Evolutionary conservation across 495 filamentous ascomycete genomes (phyloP).

Genomic region (Penicillium chermesinum): DNA sequence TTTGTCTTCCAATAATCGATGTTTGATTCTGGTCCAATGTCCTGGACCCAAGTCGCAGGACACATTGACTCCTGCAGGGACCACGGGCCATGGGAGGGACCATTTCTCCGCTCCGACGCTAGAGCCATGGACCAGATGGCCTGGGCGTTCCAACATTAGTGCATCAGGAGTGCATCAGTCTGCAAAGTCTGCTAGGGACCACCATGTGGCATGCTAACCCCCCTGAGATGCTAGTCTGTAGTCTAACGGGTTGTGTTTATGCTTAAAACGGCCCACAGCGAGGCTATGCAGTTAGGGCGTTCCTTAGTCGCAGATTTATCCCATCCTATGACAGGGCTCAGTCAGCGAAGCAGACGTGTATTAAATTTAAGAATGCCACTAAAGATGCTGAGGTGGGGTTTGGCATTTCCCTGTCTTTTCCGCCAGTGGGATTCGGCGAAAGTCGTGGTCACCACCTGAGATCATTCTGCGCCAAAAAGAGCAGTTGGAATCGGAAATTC

Average conservation of each 20-base stretch:
- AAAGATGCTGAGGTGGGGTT: background rate
- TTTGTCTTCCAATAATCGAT: too few relatives aligned
- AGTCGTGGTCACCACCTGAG: background rate
- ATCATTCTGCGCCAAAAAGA: background rate
- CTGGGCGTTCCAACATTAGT: too few relatives aligned
- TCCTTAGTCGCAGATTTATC: constrained; percentile 5
- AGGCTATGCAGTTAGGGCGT: constrained; percentile 17
- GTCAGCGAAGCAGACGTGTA: background rate
- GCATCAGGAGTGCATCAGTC: too few relatives aligned
- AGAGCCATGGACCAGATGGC: too few relatives aligned
- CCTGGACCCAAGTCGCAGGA: too few relatives aligned
- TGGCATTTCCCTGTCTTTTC: background rate
- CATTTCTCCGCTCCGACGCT: too few relatives aligned
- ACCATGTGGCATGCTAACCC: constrained; percentile 3
- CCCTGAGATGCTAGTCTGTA: constrained; percentile 9
- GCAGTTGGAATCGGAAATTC: background rate
- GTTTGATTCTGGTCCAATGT: too few relatives aligned
- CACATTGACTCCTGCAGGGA: too few relatives aligned
- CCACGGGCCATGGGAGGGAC: too few relatives aligned
- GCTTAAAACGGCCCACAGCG: constrained; percentile 17
- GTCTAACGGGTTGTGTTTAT: constrained; percentile 14
- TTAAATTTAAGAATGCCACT: constrained; percentile 3
- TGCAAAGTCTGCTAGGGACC: background rate
- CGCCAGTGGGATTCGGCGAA: background rate
- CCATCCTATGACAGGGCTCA: background rate